Evolutionary conservation across 305 asterid species (phyloP), one percentile per base, ranked within the genome.

Genomic region (Fraxinus floribunda): DNA sequence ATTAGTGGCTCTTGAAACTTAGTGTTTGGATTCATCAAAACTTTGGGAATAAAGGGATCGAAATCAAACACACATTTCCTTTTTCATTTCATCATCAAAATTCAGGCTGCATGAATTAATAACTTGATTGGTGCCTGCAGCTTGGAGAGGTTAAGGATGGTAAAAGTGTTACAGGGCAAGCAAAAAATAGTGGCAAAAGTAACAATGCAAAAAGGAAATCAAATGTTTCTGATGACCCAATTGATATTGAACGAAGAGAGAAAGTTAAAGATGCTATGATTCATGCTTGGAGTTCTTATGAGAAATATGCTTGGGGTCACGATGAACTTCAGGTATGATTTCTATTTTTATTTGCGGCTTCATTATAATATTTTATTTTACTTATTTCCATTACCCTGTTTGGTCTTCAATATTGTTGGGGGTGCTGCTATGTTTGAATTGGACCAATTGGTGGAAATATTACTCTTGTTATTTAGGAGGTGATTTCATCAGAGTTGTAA

Each of bases 231-330:
- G 93, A 90, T 80, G 97, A 92, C 81, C 93, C 93, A 5, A 76
- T 93, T 82, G 91, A 91, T 49, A 78, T 84, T 84, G 88, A 91
- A 41, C 88, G 98, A 34, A 89, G 97, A 87, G 97, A 89, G 85
- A 92, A 87, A 88, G 97, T 96, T 85, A 96, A 89, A 91, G 93
- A 93, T 85, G 99, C 99, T 81, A 96, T 96, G 99, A 70, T 89
- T 84, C 98, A 96, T 79, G 99, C 99, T 13, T 96, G 98, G 98
- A 89, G 91, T 89, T 94, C 99, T 75, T 96, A 96, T 84, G 99
- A 91, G 88, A 96, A 90, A 84, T 93, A 94, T 88, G 98, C 98
- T 38, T 96, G 99, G 99, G 99, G 99, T 75, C 94, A 93, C 83
- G 99, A 96, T 88, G 99, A 96, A 86, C 98, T 96, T 82, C 98